These are phyloP conservation scores for Sarocladiaceae sp. DNA, from an alignment of 2,329 filamentous ascomycete species.

Conservation along the genomic window DNA sequence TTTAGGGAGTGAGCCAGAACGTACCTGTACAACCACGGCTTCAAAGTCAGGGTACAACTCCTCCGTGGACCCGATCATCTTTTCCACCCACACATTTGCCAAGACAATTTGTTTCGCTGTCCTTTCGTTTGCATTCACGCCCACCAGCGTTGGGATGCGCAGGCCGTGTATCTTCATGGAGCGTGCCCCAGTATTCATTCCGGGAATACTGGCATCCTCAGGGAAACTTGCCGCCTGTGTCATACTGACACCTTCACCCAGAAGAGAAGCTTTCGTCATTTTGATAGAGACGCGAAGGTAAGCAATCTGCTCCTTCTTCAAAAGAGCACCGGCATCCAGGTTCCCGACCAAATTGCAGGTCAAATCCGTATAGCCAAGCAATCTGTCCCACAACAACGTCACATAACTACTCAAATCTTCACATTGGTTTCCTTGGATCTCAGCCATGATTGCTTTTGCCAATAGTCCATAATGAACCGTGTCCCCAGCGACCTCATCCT, in stretches of 20 bases:
- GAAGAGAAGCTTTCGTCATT: slow-evolving; percentile 65
- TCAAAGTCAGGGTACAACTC: slow-evolving; percentile 57
- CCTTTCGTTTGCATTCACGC: slow-evolving; percentile 70
- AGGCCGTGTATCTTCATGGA: slow-evolving; percentile 51
- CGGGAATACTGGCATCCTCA: slow-evolving; percentile 11
- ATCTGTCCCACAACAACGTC: background rate
- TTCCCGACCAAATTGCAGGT: background rate
- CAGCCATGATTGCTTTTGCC: slow-evolving; percentile 53
- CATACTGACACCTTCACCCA: slow-evolving; percentile 57
- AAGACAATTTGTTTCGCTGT: slow-evolving; percentile 61
- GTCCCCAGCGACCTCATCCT: slow-evolving; percentile 60
- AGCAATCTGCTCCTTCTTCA: slow-evolving; percentile 31
- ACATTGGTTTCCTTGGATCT: background rate
- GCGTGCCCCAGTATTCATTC: slow-evolving; percentile 17
- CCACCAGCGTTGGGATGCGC: slow-evolving; percentile 63
- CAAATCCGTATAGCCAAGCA: background rate
- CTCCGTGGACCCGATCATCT: slow-evolving; percentile 30
- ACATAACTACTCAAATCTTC: background rate
- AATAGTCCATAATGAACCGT: slow-evolving; percentile 73
- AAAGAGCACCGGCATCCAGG: slow-evolving; percentile 20
- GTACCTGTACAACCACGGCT: slow-evolving; percentile 56
- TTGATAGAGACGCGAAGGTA: slow-evolving; percentile 48
- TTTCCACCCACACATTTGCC: slow-evolving; percentile 58
- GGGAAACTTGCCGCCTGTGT: slow-evolving; percentile 39
- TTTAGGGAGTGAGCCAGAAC: slow-evolving; percentile 17